Evolutionary conservation across 768 basidiomycete species (phyloP).

Genomic region (Pleurotus citrinopileatus): DNA sequence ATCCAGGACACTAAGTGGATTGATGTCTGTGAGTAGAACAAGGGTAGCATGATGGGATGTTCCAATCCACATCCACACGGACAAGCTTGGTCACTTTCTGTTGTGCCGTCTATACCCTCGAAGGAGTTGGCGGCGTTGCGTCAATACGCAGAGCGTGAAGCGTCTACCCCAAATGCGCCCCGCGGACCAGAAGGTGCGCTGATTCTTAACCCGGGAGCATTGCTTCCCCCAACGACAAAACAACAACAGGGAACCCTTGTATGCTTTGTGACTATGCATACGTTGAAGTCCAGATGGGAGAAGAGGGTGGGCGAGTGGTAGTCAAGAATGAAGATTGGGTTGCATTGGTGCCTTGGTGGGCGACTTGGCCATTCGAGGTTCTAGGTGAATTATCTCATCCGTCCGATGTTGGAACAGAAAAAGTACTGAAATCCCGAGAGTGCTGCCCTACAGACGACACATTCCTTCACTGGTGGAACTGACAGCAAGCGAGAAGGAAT

Average conservation of each 20-base stretch:
- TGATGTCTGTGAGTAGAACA: slow-evolving; percentile 57
- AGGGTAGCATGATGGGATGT: slow-evolving; percentile 93
- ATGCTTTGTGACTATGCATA: slow-evolving; percentile 80
- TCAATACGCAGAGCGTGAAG: slow-evolving; percentile 38
- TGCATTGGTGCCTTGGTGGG: slow-evolving; percentile 93
- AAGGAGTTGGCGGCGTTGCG: slow-evolving; percentile 61
- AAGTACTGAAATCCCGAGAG: too few species aligned
- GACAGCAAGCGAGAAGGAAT: slow-evolving; percentile 51
- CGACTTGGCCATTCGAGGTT: slow-evolving; percentile 89
- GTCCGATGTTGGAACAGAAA: too few species aligned
- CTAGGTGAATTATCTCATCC: slow-evolving; percentile 43
- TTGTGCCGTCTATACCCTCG: slow-evolving; percentile 66
- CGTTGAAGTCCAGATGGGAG: slow-evolving; percentile 47
- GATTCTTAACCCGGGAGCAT: too few species aligned
- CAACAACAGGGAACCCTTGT: slow-evolving; percentile 55
- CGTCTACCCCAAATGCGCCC: slow-evolving; percentile 45
- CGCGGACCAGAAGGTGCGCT: slow-evolving; percentile 44
- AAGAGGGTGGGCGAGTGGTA: slow-evolving; percentile 60
- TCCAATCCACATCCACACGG: slow-evolving; percentile 95
- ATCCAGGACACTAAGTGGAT: background rate
- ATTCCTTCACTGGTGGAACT: slow-evolving; percentile 69
- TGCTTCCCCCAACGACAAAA: background rate
- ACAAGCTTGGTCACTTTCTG: slow-evolving; percentile 81
- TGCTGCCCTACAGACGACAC: slow-evolving; percentile 76
- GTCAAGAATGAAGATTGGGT: slow-evolving; percentile 74